Percentiles rank a stretch among this genome's conserved stretches.
These are phyloP conservation scores for Poronia punctata DNA, from an alignment of 495 filamentous ascomycete species.

Conservation along the genomic window DNA sequence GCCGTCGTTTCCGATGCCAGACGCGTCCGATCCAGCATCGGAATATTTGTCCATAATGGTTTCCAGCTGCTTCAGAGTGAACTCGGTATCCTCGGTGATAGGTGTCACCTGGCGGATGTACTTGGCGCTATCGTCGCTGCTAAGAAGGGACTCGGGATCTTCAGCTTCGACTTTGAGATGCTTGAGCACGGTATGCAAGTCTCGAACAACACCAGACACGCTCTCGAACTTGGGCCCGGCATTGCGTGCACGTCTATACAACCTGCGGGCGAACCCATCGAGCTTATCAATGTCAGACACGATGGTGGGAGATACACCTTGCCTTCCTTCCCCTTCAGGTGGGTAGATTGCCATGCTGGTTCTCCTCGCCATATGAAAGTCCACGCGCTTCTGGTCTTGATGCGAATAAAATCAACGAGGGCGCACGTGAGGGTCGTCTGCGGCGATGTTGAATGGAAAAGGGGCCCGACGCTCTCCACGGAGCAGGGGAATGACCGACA, in stretches of 20 bases:
- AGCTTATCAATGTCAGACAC: constrained; percentile 31
- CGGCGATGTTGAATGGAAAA: too few species aligned
- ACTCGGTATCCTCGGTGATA: constrained; percentile 44
- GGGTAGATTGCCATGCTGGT: constrained; percentile 13
- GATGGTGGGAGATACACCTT: constrained; percentile 9
- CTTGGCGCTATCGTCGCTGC: constrained; percentile 23
- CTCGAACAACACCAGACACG: constrained; percentile 30
- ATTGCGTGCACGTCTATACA: constrained; percentile 31
- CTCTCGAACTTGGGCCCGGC: constrained; percentile 34
- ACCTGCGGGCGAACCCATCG: constrained; percentile 33
- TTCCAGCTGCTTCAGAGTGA: constrained; percentile 40
- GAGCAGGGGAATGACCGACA: too few species aligned
- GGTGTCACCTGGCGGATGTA: constrained; percentile 37
- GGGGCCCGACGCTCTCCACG: too few species aligned
- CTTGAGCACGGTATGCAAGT: constrained; percentile 40
- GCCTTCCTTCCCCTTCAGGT: not conserved
- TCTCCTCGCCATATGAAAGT: too few species aligned
- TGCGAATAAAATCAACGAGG: too few species aligned
- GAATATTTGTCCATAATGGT: constrained; percentile 36
- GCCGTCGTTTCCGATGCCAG: constrained; percentile 8
- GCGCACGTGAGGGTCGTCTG: too few species aligned
- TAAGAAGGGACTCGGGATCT: constrained; percentile 43
- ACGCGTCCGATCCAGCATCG: constrained; percentile 6
- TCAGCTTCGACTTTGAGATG: constrained; percentile 43
- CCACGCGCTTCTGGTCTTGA: too few species aligned